Base-by-base conservation (phyloP, 1,139 yeast species). In the Nematodospora anomalae region DNA sequence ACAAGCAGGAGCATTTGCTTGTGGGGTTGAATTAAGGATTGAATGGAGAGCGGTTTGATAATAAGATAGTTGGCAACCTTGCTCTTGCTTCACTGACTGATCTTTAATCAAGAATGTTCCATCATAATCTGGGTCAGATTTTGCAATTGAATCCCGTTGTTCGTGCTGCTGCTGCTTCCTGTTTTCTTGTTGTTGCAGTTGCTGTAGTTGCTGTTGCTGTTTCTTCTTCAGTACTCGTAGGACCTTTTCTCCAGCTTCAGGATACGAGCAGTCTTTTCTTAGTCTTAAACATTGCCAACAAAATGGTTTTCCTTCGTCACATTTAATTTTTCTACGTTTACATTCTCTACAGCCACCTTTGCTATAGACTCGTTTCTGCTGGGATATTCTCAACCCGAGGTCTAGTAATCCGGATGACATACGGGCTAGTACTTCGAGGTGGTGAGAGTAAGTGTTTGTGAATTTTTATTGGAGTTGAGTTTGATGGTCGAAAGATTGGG, bases 251-350 rank as follows among this genome's bases (percentile, higher is more conserved):
- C 72, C 66, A 25, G 50, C 44, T 30, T 44, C 49, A 33, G 73
- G 67, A 42, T 67, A 67, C 6, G 53, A 50, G 42, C 73, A 67
- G 1, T 40, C 49, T 38, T 67, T 67, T 30, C 52, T 54, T 20
- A 67, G 50, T 28, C 72, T 43, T 4, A 55, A 46, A 44, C 73
- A 67, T 43, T 64, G 70, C 70, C 76, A 64, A 49, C 87, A 80
- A 29, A 53, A 55, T 1, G 84, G 84, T 43, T 76, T 76, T 1
- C 64, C 65, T 49, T 80, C 87, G 51, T 79, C 84, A 52, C 86
- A 80, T 52, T 65, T 66, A 36, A 66, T 64, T 39, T 67, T 67
- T 12, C 73, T 51, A 35, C 73, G 50, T 40, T 67, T 67, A 41
- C 73, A 67, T 44, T 67, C 73, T 32, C 63, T 49, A 43, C 73